phyloP scores from a whole-genome alignment of 1,284 basidiomycete species.

The Austroboletus novae-zelandiae region DNA sequence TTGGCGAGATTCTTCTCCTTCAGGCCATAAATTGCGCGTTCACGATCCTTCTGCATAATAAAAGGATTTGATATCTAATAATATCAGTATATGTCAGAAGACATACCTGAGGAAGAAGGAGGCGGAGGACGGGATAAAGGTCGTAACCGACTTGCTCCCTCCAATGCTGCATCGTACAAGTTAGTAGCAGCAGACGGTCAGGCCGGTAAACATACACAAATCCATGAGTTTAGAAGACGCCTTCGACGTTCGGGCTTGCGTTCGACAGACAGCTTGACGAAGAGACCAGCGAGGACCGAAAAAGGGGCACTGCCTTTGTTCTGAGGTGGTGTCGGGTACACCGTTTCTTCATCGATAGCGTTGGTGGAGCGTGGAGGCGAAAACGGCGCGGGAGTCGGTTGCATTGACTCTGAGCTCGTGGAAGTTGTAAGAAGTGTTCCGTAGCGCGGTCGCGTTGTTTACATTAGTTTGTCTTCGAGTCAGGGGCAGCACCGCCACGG shows the following conservation, averaged over 20 bases:
- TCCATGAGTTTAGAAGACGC: constrained; percentile 66
- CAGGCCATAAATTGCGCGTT: constrained; percentile 84
- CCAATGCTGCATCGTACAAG: constrained; percentile 58
- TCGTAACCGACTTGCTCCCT: constrained; percentile 70
- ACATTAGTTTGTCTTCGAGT: neutral
- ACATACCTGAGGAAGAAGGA: constrained; percentile 72
- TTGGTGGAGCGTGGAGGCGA: constrained; percentile 32
- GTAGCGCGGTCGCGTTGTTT: neutral
- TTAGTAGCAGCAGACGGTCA: neutral
- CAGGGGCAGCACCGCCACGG: no score
- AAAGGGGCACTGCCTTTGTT: constrained; percentile 70
- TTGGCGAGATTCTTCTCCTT: constrained; percentile 92
- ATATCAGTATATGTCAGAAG: neutral
- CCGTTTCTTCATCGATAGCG: constrained; percentile 22
- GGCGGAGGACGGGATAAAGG: constrained; percentile 71
- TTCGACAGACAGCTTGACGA: constrained; percentile 66
- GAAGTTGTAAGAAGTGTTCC: no score
- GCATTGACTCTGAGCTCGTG: constrained; percentile 37
- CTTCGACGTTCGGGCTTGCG: constrained; percentile 67
- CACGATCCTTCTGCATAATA: constrained; percentile 75
- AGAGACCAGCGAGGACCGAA: constrained; percentile 59
- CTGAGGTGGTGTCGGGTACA: constrained; percentile 47
- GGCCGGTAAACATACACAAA: constrained; percentile 53
- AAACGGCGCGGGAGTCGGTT: constrained; percentile 57
- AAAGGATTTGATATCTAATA: neutral